Evolutionary conservation across 2,329 filamentous ascomycete species (phyloP), one percentile per base, ranked within the genome.

Genomic region (Didymella pomorum): DNA sequence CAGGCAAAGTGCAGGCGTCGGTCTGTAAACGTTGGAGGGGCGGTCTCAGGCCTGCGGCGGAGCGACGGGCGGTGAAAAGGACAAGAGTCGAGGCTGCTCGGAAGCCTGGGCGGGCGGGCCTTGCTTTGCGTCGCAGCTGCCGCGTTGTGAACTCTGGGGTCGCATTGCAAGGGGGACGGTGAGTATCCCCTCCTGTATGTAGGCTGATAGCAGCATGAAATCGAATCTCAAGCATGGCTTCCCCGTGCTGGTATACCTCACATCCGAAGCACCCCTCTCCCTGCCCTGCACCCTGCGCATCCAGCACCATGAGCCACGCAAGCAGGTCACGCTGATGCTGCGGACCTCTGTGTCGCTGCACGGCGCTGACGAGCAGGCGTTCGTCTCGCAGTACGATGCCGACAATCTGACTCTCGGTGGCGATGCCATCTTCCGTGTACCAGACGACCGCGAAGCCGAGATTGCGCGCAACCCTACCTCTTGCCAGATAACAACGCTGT

Each of bases 31-130:
- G 46, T 18, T 12, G 18, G 46, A 48, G 46, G 46, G 46, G 31
- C 21, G 31, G 45, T 26, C 31, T 25, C 31, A 37, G 46, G 29
- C 46, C 10, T 39, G 31, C 46, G 18, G 21, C 21, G 39, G 39
- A 20, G 21, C 20, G 39, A 14, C 20, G n/a, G 21, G 39, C 39
- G 14, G 18, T 4, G 21, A n/a, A 23, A 6, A 12, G 31, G 16
- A 39, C 35, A 18, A 33, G 46, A 48, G 46, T 26, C 46, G 39
- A 48, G 46, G 46, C 46, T 48, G 46, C 46, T 48, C 46, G 10
- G 28, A 48, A 48, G 46, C 46, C 46, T 48, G 46, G 46, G 46
- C n/a, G 46, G 46, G 46, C 31, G 46, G 46, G 46, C 46, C 31
- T 26, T 48, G 46, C 20, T 16, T 39, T 35, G 31, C 31, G 31